Evolutionary conservation across 331 rosid species (phyloP), one percentile per base, ranked within the genome.

Genomic region (Stylosanthes scabra): DNA sequence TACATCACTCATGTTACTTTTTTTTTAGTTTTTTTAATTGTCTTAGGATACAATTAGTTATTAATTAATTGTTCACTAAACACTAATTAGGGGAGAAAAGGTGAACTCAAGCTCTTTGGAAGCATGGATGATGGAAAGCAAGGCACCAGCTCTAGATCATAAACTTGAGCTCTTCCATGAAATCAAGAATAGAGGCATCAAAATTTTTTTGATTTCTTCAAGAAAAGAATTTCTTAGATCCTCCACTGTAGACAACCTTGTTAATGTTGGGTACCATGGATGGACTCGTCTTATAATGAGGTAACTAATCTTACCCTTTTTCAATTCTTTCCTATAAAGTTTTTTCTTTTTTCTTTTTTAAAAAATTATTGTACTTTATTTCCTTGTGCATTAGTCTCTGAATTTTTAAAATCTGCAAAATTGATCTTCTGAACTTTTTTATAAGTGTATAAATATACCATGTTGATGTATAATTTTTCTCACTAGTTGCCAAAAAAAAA

Each of bases 181-280:
- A 56, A 83, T 88, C 6, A 88, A 76, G 81, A 69, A 81, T 59
- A 76, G 29, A 86, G 90, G 90, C 31, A 16, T 88, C n/a, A 77
- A 82, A 20, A 75, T 85, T 56, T 84, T 86, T 65, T 58, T 90
- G 25, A 66, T 86, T 29, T 90, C 93, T 66, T 88, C 86, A 47
- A 90, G 90, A 78, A 83, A 83, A 49, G 93, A 86, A 74, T 41
- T 39, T 5, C 87, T 86, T 9, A 77, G 89, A 81, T 84, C 93
- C 49, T 14, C 72, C 50, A 90, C 91, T 0, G 89, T 81, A 16
- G 89, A 76, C 50, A 88, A 90, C 76, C 88, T 86, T 78, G 77
- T 88, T 11, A 70, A 72, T 16, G 88, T 75, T 74, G 93, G 96
- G 2, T 90, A 83, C 76, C 91, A 88, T 83, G 93, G 78, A 86